Base-by-base conservation (phyloP, 2,329 filamentous ascomycete species). In the Emmonsiellopsis sp. region DNA sequence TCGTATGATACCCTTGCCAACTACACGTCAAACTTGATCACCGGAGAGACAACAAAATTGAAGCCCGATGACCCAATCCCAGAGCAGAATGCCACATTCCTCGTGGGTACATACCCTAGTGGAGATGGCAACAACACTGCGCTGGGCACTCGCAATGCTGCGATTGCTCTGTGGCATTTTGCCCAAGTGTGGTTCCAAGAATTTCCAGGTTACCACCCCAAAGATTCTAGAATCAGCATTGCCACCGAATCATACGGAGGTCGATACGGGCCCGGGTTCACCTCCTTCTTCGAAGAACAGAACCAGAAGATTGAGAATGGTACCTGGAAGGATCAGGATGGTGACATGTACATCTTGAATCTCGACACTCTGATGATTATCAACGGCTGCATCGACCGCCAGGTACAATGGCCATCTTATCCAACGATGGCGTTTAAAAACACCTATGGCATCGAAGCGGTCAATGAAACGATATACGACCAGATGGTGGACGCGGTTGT, bases 191-290 rank as follows among this genome's bases (percentile, higher is more conserved):
- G 83, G 73, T 81, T 83, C 52, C 73, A 78, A 4, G 77, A 81
- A 32, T 87, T 87, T 54, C 82, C 81, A 0, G 73, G 76, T 32
- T 85, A 86, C 62, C 75, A 79, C 63, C 77, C 77, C 2, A 76
- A 78, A 43, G 77, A 83, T 55, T 77, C 81, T 45, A 67, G 67
- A 13, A 66, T 74, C 41, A 72, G 70, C 55, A 67, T 74, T 48
- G 74, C 70, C 70, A 74, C 70, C 1, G 72, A 75, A 58, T 74
- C 72, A 7, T 75, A 73, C 43, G 73, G 73, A 31, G 73, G 73
- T 2, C 69, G 65, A 38, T 76, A 75, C 54, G 73, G 68, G 7
- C 73, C 70, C 1, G 64, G 68, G 1, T 73, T 72, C 43, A 61
- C 68, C 20, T 62, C 69, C 1, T 70, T 67, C 57, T 69, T 73